Evolutionary conservation across 108 stramenopile species (phyloP).

Genomic region (Stephanodiscus triporus): DNA sequence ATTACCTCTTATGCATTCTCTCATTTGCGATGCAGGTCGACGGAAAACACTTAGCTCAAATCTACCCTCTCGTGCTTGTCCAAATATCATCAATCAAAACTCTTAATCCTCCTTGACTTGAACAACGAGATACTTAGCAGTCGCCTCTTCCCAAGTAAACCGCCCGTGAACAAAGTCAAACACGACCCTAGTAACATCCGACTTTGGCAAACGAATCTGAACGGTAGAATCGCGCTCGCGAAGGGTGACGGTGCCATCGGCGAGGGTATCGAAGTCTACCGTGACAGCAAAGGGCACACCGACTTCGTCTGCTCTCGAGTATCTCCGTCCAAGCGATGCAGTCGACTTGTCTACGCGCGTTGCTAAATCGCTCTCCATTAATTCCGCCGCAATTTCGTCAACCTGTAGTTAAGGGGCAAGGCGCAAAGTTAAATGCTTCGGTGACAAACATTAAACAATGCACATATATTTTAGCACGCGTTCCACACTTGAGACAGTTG

Average conservation of each 20-base stretch:
- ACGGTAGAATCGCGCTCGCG: conserved; percentile 96
- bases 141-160: conserved; percentile 76
- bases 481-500: neutral
- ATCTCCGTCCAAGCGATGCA: conserved; percentile 91
- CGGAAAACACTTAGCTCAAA: too few relatives aligned
- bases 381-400: conserved; percentile 75
- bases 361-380: conserved; percentile 88
- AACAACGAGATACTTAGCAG: conserved; percentile 78
- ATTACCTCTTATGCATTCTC: too few relatives aligned
- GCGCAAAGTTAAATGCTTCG: too few relatives aligned
- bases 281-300: conserved; percentile 99
- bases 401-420: conserved; percentile 37
- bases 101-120: conserved; percentile 75
- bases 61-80: too few relatives aligned
- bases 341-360: conserved; percentile 92
- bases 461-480: too few relatives aligned
- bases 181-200: conserved; percentile 72
- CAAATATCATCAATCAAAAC: neutral
- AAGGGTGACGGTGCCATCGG: conserved; percentile 92
- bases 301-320: conserved; percentile 97
- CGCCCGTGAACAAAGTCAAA: conserved; percentile 79
- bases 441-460: too few relatives aligned
- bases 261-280: conserved; percentile 95
- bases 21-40: too few relatives aligned
- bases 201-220: conserved; percentile 90